phyloP scores from a whole-genome alignment of 208 protist genomes.

The Leishmania tarentolae region DNA sequence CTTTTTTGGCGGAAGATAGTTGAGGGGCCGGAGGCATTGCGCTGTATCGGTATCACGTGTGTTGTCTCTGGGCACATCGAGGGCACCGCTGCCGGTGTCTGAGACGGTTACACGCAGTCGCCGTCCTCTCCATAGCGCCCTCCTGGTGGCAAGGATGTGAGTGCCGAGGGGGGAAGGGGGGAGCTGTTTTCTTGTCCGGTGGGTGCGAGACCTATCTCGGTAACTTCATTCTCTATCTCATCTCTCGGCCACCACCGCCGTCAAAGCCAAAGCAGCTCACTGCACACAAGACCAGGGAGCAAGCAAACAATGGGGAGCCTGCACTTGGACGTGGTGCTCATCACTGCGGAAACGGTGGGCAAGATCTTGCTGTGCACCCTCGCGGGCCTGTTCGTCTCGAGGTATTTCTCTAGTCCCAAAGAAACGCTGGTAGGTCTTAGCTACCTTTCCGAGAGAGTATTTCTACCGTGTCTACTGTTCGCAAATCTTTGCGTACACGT shows the following conservation, averaged over 20 bases:
- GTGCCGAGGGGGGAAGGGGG: too few relatives aligned
- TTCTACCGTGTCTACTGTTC: constrained; percentile 78
- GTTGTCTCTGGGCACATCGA: too few relatives aligned
- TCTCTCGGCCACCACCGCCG: not conserved
- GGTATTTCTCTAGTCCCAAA: constrained; percentile 38
- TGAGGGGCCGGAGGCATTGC: not conserved
- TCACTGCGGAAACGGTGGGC: constrained; percentile 56
- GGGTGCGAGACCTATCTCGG: not conserved
- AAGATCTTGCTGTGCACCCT: constrained; percentile 67
- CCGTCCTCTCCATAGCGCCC: not conserved
- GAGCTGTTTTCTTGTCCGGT: not conserved
- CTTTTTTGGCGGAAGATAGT: too few relatives aligned
- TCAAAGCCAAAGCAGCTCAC: not conserved
- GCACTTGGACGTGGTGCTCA: constrained; percentile 47
- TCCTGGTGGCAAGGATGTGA: too few relatives aligned
- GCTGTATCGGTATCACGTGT: too few relatives aligned
- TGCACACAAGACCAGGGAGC: not conserved
- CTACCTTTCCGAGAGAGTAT: constrained; percentile 59
- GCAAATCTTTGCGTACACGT: constrained; percentile 62
- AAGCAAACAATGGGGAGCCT: constrained; percentile 31
- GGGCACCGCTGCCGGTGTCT: not conserved
- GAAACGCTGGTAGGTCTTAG: constrained; percentile 55
- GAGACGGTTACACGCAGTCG: not conserved
- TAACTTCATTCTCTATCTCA: not conserved
- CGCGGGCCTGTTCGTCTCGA: constrained; percentile 53